Evolutionary conservation across 140 eudicot species (phyloP).

Genomic region (Anethum foeniculum): DNA sequence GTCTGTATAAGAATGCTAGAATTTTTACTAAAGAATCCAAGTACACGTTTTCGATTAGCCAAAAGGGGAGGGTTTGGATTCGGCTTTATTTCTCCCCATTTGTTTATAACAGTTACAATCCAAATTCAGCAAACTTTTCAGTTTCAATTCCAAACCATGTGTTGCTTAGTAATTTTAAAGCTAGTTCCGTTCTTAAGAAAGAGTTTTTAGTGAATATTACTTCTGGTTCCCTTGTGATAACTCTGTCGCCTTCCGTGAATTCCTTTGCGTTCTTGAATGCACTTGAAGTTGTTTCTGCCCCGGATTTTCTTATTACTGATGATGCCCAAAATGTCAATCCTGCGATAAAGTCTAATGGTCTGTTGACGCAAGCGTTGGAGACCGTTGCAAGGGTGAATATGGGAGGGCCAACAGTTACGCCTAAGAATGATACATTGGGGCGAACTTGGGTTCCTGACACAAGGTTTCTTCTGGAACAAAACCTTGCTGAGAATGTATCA

Average conservation of each 20-base stretch:
- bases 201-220: conserved; percentile 52
- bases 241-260: conserved; percentile 39
- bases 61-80: conserved; percentile 68
- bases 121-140: conserved; percentile 48
- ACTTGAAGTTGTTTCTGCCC: conserved; percentile 66
- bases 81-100: conserved; percentile 65
- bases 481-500: conserved; percentile 26
- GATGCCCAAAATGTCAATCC: conserved; percentile 46
- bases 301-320: conserved; percentile 48
- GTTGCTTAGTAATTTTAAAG: conserved; percentile 35
- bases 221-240: conserved; percentile 35
- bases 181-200: conserved; percentile 20
- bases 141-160: conserved; percentile 46
- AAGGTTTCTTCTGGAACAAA: conserved; percentile 20
- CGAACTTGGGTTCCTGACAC: conserved; percentile 62
- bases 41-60: conserved; percentile 51
- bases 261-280: conserved; percentile 70
- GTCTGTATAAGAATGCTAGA: conserved; percentile 52
- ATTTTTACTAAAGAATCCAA: conserved; percentile 43
- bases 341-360: conserved; percentile 33
- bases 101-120: conserved; percentile 27
- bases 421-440: conserved; percentile 52
- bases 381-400: conserved; percentile 62
- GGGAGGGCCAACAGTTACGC: conserved; percentile 68
- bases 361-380: conserved; percentile 44